Percentiles rank a stretch among this genome's conserved stretches.
These are phyloP conservation scores for Coemansia sp. DNA, from an alignment of 192 early-diverging fungal genomes.

Conservation along the genomic window DNA sequence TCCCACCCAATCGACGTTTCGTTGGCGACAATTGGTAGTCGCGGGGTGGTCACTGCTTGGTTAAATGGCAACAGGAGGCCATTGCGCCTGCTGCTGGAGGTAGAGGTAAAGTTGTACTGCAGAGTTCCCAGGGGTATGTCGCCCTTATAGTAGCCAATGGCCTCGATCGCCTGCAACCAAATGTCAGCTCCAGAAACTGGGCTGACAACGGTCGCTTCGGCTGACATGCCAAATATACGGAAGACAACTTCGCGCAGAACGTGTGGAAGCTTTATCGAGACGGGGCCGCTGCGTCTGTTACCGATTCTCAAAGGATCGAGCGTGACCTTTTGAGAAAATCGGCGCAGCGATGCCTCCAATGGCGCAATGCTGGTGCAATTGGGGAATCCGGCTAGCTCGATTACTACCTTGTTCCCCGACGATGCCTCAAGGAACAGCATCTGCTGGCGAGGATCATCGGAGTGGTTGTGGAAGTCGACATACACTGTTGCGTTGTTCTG, in stretches of 20 bases:
- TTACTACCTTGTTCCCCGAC: slow-evolving; percentile 20
- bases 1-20: slow-evolving; percentile 54
- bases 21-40: slow-evolving; percentile 35
- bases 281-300: background rate
- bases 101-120: slow-evolving; percentile 34
- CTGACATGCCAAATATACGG: slow-evolving; percentile 37
- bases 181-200: slow-evolving; percentile 44
- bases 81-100: background rate
- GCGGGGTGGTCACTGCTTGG: slow-evolving; percentile 29
- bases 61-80: slow-evolving; percentile 36
- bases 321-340: slow-evolving; percentile 22
- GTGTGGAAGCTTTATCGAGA: slow-evolving; percentile 16
- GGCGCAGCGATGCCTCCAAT: slow-evolving; percentile 37
- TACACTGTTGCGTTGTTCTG: slow-evolving; percentile 16
- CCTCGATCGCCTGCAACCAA: slow-evolving; percentile 45
- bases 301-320: slow-evolving; percentile 15
- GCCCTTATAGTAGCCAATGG: slow-evolving; percentile 33
- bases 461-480: slow-evolving; percentile 44
- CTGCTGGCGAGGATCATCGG: slow-evolving; percentile 34
- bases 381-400: slow-evolving; percentile 38
- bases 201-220: slow-evolving; percentile 43
- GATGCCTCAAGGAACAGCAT: slow-evolving; percentile 42
- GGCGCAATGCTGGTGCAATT: slow-evolving; percentile 43
- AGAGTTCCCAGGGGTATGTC: slow-evolving; percentile 37
- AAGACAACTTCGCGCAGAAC: slow-evolving; percentile 39